phyloP scores from a whole-genome alignment of 805 yeast species.

The Nakazawaea molendinolei region DNA sequence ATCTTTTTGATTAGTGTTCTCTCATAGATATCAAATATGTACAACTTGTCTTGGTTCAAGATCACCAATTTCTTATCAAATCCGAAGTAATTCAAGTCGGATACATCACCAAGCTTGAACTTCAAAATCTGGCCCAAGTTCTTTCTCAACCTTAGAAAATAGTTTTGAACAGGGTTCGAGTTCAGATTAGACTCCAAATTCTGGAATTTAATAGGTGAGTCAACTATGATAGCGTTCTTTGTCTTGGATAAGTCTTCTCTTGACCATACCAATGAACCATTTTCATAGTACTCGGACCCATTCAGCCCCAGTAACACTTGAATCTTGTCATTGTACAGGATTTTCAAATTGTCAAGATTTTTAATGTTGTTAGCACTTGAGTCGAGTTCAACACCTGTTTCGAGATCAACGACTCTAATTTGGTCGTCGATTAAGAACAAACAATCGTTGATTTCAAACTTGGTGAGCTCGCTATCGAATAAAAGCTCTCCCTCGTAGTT shows the following conservation, averaged over 20 bases:
- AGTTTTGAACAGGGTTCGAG: conserved; percentile 13
- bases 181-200: conserved; percentile 13
- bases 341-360: conserved; percentile 14
- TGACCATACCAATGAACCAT: conserved; percentile 29
- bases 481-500: not conserved
- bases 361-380: conserved; percentile 13
- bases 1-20: not conserved
- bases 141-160: conserved; percentile 12
- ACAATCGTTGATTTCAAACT: too few relatives aligned
- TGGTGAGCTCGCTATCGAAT: too few relatives aligned
- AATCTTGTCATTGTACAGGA: too few relatives aligned
- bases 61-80: conserved; percentile 35
- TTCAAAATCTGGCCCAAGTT: conserved; percentile 8
- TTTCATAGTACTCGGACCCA: conserved; percentile 15
- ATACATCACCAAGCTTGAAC: conserved; percentile 16
- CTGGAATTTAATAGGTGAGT: too few relatives aligned
- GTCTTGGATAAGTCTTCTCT: conserved; percentile 36
- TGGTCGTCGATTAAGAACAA: conserved; percentile 8
- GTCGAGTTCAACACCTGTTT: conserved; percentile 18
- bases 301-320: too few relatives aligned
- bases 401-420: conserved; percentile 18
- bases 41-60: conserved; percentile 34
- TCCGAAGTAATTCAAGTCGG: conserved; percentile 32
- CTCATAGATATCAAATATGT: conserved; percentile 37
- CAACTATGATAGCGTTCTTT: conserved; percentile 25